These are phyloP conservation scores for Solanum paucissectum DNA, from an alignment of 257 asterid species.

Conservation along the genomic window DNA sequence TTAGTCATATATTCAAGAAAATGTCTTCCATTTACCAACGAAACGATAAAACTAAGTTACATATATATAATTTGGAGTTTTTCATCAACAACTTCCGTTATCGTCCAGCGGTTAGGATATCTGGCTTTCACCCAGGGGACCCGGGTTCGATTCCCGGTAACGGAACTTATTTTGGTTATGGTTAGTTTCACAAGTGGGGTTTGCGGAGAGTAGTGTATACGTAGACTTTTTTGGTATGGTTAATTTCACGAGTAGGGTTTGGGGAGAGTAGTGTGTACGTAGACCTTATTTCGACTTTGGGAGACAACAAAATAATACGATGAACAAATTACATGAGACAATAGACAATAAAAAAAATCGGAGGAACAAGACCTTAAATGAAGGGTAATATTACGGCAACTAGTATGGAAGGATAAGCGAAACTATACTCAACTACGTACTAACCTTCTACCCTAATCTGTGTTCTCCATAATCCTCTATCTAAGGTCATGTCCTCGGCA, in stretches of 20 bases:
- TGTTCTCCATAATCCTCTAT: not conserved
- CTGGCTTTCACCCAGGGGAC: slow-evolving; percentile 97
- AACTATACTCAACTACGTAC: not conserved
- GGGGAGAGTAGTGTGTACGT: no score
- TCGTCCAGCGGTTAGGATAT: slow-evolving; percentile 98
- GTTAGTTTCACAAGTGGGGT: no score
- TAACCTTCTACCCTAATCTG: not conserved
- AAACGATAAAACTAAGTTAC: not conserved
- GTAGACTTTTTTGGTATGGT: no score
- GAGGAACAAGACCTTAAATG: not conserved
- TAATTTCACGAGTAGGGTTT: no score
- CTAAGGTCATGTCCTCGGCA: not conserved
- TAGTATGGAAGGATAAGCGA: not conserved
- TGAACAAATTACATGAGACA: not conserved
- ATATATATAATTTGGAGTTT: no score
- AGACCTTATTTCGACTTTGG: no score
- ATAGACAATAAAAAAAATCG: not conserved
- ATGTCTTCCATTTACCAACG: not conserved
- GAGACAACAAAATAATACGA: no score
- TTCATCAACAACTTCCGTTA: slow-evolving; percentile 15
- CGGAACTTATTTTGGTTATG: slow-evolving; percentile 17
- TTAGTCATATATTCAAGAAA: not conserved
- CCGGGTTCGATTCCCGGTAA: slow-evolving; percentile 97
- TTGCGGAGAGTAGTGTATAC: no score
- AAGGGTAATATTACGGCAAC: not conserved